Conservation (phyloP, 805 yeast genomes). For the Kluyveromyces nonfermentans region DNA sequence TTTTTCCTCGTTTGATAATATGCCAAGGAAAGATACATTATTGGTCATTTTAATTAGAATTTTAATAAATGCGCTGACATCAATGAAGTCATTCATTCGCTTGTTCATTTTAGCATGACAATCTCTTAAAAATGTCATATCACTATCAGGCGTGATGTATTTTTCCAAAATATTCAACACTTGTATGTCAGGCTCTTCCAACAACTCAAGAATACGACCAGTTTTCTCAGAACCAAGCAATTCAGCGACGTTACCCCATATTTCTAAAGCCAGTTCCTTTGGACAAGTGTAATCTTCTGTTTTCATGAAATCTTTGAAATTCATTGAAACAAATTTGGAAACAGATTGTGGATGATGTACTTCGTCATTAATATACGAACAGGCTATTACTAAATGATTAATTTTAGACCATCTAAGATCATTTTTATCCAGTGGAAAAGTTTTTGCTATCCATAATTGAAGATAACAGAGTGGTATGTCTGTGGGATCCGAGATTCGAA, state of each 20-base stretch:
- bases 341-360: not conserved
- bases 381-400: not conserved
- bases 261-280: slow-evolving; percentile 7
- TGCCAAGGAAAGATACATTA: not conserved
- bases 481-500: slow-evolving; percentile 2
- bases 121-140: not conserved
- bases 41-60: slow-evolving; percentile 19
- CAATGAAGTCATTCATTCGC: not conserved
- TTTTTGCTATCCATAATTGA: slow-evolving; percentile 8
- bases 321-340: slow-evolving; percentile 13
- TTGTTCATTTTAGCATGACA: not conserved
- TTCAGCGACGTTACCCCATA: slow-evolving; percentile 3
- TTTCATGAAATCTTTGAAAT: slow-evolving; percentile 16
- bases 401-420: slow-evolving; percentile 2
- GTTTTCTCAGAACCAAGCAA: not conserved
- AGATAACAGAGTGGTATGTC: slow-evolving; percentile 9
- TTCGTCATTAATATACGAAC: not conserved
- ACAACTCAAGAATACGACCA: not conserved
- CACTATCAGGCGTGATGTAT: not conserved
- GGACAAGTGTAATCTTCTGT: slow-evolving; percentile 8
- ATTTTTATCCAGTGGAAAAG: not conserved
- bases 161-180: not conserved
- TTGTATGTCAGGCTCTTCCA: not conserved
- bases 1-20: not conserved
- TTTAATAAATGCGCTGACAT: slow-evolving; percentile 9